phyloP scores from a whole-genome alignment of 2,329 filamentous ascomycete genomes.

The Alternaria sp. region DNA sequence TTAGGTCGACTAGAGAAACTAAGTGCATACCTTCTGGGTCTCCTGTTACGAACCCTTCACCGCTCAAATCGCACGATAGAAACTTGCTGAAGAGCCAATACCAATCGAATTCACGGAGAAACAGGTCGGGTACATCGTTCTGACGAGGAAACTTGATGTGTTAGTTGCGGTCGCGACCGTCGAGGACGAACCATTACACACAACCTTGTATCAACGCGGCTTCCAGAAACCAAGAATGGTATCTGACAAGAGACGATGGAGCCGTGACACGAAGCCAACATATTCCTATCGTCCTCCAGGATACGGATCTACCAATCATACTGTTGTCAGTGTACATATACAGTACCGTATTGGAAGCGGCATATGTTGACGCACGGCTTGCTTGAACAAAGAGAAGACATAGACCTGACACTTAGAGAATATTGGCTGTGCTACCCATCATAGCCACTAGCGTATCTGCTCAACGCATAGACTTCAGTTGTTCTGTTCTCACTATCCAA shows the following conservation, averaged over 20 bases:
- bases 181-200: not conserved
- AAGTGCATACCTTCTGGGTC: not conserved
- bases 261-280: not conserved
- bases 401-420: not conserved
- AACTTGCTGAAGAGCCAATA: not conserved
- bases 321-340: not conserved
- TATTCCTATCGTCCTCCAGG: not conserved
- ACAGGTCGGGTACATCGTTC: not conserved
- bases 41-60: constrained; percentile 11
- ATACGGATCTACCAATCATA: not conserved
- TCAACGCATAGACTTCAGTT: not conserved
- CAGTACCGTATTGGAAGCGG: not conserved
- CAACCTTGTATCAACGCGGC: not conserved
- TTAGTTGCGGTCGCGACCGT: not conserved
- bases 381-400: not conserved
- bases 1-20: not conserved
- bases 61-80: not conserved
- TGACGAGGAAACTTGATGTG: not conserved
- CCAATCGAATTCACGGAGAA: not conserved
- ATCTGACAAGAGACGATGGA: not conserved
- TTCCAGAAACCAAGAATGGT: not conserved
- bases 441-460: not conserved
- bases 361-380: not conserved
- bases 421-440: not conserved
- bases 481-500: not conserved